phyloP scores from a whole-genome alignment of 306 rosid genomes.

The Cucurbita argyrosperma region DNA sequence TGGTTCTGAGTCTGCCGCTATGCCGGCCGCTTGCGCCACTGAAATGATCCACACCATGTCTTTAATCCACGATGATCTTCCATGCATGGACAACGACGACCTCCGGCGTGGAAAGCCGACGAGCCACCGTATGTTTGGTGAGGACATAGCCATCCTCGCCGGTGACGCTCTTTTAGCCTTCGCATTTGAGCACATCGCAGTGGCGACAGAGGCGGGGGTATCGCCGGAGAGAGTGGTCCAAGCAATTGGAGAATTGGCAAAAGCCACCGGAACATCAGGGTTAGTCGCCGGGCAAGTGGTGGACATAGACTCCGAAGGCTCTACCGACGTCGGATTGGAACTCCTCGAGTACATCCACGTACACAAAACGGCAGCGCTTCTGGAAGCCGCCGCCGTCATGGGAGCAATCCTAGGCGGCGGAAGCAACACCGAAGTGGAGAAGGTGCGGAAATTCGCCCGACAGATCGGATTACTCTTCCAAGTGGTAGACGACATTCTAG shows the following conservation, averaged over 20 bases:
- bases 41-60: constrained; percentile 67
- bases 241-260: constrained; percentile 28
- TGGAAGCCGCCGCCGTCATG: constrained; percentile 35
- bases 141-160: constrained; percentile 37
- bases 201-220: constrained; percentile 1
- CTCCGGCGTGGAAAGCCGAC: constrained; percentile 50
- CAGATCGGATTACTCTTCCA: constrained; percentile 36
- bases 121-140: constrained; percentile 40
- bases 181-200: constrained; percentile 37
- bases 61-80: constrained; percentile 44
- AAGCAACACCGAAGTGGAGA: constrained; percentile 20
- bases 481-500: constrained; percentile 55
- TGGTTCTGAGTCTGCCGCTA: constrained; percentile 17
- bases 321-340: constrained; percentile 20
- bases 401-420: constrained; percentile 49
- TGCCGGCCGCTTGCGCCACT: constrained; percentile 40
- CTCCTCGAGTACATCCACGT: constrained; percentile 35
- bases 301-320: constrained; percentile 30
- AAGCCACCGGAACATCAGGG: constrained; percentile 29
- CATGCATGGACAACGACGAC: constrained; percentile 64
- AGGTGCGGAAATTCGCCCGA: constrained; percentile 30
- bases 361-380: constrained; percentile 42
- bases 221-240: constrained; percentile 21
- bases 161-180: constrained; percentile 38
- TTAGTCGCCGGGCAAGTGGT: constrained; percentile 40